Conservation (phyloP, 164 flowering plant species). For the Magnolia officinalis region DNA sequence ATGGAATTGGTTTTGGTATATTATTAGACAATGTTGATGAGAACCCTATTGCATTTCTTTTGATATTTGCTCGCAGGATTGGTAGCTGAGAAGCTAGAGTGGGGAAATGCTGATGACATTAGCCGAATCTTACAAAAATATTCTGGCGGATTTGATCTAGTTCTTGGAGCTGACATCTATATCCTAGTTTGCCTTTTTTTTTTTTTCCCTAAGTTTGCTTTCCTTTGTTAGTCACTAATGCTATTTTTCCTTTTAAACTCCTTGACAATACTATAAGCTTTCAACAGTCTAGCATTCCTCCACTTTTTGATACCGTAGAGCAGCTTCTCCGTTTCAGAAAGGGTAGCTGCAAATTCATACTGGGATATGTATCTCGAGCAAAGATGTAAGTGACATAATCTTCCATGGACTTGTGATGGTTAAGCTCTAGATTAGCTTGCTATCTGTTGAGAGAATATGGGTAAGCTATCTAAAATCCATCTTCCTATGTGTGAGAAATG, state of each 20-base stretch:
- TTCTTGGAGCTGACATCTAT: conserved; percentile 98
- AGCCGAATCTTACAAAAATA: conserved; percentile 42
- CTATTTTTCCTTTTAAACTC: conserved; percentile 15
- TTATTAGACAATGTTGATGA: neutral
- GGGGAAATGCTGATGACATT: conserved; percentile 75
- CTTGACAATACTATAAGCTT: conserved; percentile 72
- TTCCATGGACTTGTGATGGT: neutral
- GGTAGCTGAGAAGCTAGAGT: conserved; percentile 74
- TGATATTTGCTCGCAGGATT: conserved; percentile 34
- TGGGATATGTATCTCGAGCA: conserved; percentile 79
- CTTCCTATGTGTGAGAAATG: too few species aligned
- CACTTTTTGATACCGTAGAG: conserved; percentile 71
- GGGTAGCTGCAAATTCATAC: conserved; percentile 62
- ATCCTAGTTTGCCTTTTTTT: conserved; percentile 40
- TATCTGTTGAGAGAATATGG: neutral
- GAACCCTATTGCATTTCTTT: conserved; percentile 5
- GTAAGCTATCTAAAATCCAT: neutral
- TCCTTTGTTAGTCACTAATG: neutral
- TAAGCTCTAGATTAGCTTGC: neutral
- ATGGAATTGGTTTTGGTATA: neutral
- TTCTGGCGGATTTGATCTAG: conserved; percentile 74
- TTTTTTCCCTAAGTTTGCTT: neutral
- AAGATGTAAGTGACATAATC: conserved; percentile 49
- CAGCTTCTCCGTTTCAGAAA: conserved; percentile 40
- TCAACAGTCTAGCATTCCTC: conserved; percentile 77